Percentiles rank a stretch among this genome's conserved stretches.
These are phyloP conservation scores for Aureobasidium mangrovei DNA, from an alignment of 2,329 filamentous ascomycete species.

Conservation along the genomic window DNA sequence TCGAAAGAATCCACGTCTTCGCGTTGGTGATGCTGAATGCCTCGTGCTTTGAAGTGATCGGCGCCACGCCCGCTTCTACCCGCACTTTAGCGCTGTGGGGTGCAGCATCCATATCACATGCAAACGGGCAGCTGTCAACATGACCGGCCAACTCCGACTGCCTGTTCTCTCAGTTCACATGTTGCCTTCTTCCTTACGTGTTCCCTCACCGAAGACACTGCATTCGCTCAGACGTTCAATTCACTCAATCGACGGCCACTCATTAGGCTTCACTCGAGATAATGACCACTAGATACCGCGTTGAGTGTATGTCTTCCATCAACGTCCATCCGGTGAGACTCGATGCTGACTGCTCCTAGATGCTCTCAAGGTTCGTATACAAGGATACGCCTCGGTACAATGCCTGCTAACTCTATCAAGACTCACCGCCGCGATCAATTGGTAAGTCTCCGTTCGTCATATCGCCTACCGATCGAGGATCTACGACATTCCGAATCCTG, in stretches of 20 bases:
- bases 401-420: conserved; percentile 38
- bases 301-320: conserved; percentile 25
- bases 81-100: conserved; percentile 6
- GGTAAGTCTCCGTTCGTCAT: conserved; percentile 46
- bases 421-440: conserved; percentile 88
- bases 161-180: not conserved
- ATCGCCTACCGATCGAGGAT: too few relatives aligned
- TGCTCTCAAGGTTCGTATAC: conserved; percentile 49
- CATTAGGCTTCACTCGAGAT: not conserved
- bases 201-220: too few relatives aligned
- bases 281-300: conserved; percentile 33
- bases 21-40: conserved; percentile 11
- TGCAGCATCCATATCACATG: conserved; percentile 8
- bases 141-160: conserved; percentile 1
- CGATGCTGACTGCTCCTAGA: conserved; percentile 35
- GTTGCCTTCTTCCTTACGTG: not conserved
- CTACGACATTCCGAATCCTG: too few relatives aligned
- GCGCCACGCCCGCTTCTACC: conserved; percentile 2
- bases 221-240: too few relatives aligned
- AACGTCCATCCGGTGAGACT: not conserved
- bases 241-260: not conserved
- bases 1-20: not conserved
- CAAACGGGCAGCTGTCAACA: not conserved
- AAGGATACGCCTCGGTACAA: too few relatives aligned
- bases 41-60: conserved; percentile 1